Base-by-base conservation (phyloP, 2,329 filamentous ascomycete genomes). In the Fusarium vanettenii region DNA sequence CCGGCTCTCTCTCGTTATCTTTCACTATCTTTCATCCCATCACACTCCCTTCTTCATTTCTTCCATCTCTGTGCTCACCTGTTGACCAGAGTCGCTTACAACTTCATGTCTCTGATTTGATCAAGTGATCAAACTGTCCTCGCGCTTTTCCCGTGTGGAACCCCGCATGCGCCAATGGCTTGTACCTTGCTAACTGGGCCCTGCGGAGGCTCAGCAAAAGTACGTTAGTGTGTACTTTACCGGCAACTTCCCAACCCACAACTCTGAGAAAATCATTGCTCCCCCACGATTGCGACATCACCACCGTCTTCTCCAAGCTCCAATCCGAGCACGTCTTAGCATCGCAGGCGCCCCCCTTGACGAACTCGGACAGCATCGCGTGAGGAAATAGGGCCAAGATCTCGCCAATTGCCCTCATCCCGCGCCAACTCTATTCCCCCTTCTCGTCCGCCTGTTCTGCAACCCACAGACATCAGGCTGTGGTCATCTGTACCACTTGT, bases 221-320 rank as follows among this genome's bases (percentile, higher is more conserved):
- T 6, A 52, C 74, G 75, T 50, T 78, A 78, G 72, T 71, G 57
- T 11, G n/a, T 76, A 70, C 72, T 50, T 69, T 50, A 10, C 39
- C 14, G 20, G 33, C 39, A 27, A 59, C 65, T 63, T 76, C 66
- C 70, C 45, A 70, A 70, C 67, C 67, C 76, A 79, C 75, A 79
- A 78, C 69, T 70, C 61, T 31, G 61, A 68, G 69, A 66, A 77
- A 78, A 72, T 67, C 72, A 67, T 66, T 65, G 60, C 66, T 73
- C 68, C 74, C 64, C 72, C 69, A 77, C 73, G 68, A 78, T 79
- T 72, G 76, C 77, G 72, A 77, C 72, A 78, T 76, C 69, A 64
- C 64, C 74, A 57, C 64, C 56, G 68, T 60, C 75, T 62, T 72
- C 60, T 72, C 67, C 18, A 66, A 41, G 33, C 59, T 59, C 56